Percentiles rank a stretch among this genome's conserved stretches.
These are phyloP conservation scores for Amorphotheca resinae DNA, from an alignment of 495 filamentous ascomycete genomes.

Conservation along the genomic window DNA sequence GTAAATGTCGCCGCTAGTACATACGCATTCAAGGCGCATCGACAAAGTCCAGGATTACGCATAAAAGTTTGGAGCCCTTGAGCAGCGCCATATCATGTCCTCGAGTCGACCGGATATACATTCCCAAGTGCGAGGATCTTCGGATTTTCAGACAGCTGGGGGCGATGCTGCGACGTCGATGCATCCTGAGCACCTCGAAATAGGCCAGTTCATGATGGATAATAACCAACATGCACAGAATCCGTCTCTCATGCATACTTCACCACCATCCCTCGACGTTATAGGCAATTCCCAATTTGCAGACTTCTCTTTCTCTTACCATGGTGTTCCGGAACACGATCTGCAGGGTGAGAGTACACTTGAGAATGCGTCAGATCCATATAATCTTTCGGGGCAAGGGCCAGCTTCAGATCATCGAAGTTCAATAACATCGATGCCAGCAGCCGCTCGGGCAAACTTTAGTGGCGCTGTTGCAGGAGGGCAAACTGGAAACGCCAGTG, in stretches of 20 bases:
- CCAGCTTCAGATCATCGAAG: slow-evolving; percentile 6
- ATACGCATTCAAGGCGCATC: background rate
- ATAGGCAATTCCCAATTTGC: slow-evolving; percentile 15
- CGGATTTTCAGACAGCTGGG: slow-evolving; percentile 6
- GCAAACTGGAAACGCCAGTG: slow-evolving; percentile 11
- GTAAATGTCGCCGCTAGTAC: background rate
- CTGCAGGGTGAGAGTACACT: slow-evolving; percentile 9
- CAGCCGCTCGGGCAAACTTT: slow-evolving; percentile 9
- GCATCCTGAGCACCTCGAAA: slow-evolving; percentile 10
- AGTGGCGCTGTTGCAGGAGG: slow-evolving; percentile 6
- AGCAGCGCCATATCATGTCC: slow-evolving; percentile 8
- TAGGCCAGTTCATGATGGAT: slow-evolving; percentile 21
- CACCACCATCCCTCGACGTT: slow-evolving; percentile 14
- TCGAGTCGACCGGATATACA: slow-evolving; percentile 6
- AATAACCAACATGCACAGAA: slow-evolving; percentile 4
- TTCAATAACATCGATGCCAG: slow-evolving; percentile 14
- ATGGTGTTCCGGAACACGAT: slow-evolving; percentile 7
- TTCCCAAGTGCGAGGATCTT: slow-evolving; percentile 10
- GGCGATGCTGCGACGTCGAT: slow-evolving; percentile 3
- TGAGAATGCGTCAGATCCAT: slow-evolving; percentile 10
- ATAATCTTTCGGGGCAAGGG: slow-evolving; percentile 7
- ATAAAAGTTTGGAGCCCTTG: background rate
- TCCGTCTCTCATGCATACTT: slow-evolving; percentile 2
- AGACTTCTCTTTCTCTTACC: slow-evolving; percentile 18
- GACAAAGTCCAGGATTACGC: background rate